Percentiles rank a stretch among this genome's conserved stretches.
Conservation (phyloP, 306 rosid species). For the Dalbergia cochinchinensis region DNA sequence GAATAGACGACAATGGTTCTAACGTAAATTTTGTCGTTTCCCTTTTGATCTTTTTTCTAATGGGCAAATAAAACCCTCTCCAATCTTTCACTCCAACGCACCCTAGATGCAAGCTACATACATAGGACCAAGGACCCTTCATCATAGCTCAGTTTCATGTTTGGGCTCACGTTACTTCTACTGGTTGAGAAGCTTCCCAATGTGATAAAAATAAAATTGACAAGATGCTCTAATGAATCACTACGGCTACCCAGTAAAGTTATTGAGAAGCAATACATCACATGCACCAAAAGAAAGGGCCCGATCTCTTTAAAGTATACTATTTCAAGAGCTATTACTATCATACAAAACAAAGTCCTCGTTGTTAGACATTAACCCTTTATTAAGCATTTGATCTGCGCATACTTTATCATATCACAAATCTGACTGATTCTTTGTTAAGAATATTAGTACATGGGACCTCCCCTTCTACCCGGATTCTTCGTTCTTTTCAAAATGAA, state of each 20-base stretch:
- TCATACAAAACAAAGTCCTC: conserved; percentile 24
- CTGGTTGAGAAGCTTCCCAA: background rate
- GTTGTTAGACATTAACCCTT: conserved; percentile 29
- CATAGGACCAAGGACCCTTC: conserved; percentile 3
- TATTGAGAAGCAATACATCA: conserved; percentile 44
- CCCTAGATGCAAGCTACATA: conserved; percentile 1
- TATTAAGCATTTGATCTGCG: conserved; percentile 34
- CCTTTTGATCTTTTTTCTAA: background rate
- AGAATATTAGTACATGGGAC: conserved; percentile 40
- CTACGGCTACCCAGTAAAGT: conserved; percentile 1
- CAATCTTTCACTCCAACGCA: background rate
- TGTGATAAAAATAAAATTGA: background rate
- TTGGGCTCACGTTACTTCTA: conserved; percentile 19
- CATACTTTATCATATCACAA: conserved; percentile 43
- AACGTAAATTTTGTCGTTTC: conserved; percentile 34
- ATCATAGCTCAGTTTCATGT: conserved; percentile 6
- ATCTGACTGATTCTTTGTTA: conserved; percentile 69
- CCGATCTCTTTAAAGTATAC: background rate
- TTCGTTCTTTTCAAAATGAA: conserved; percentile 57
- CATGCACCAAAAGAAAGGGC: conserved; percentile 40
- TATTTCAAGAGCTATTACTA: conserved; percentile 21
- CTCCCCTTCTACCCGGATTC: conserved; percentile 47
- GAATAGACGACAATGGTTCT: conserved; percentile 34
- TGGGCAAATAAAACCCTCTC: conserved; percentile 33
- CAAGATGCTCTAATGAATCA: background rate